A percentile compares a stretch with the other conserved stretches of the same genome.
phyloP scores from a whole-genome alignment of 1,139 yeast genomes.

The Blastobotrys ciferrii region DNA sequence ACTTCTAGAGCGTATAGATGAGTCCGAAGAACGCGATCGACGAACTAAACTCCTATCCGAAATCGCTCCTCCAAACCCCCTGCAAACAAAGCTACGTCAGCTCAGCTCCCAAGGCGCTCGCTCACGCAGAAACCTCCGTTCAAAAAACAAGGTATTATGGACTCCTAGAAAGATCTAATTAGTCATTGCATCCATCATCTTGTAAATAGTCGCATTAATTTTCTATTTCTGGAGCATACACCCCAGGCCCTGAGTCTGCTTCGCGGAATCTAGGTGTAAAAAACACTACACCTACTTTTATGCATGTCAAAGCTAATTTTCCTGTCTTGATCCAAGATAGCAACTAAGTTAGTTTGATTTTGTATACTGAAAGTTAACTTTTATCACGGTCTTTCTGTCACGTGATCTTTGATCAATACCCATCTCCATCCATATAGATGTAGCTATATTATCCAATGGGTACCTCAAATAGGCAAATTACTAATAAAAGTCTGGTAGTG shows the following conservation, averaged over 20 bases:
- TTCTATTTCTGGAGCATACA: neutral
- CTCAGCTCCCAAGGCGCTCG: conserved; percentile 22
- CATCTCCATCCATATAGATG: too few species aligned
- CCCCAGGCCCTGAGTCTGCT: neutral
- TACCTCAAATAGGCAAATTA: too few species aligned
- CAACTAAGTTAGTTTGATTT: too few species aligned
- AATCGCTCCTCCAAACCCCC: conserved; percentile 31
- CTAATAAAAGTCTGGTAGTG: too few species aligned
- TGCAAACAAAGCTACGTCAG: conserved; percentile 30
- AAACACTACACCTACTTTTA: too few species aligned
- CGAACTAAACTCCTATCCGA: conserved; percentile 23
- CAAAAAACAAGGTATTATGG: conserved; percentile 5
- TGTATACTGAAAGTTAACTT: too few species aligned
- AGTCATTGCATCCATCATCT: neutral
- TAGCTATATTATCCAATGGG: too few species aligned
- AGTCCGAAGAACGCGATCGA: conserved; percentile 22
- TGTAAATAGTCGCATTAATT: neutral
- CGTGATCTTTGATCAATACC: too few species aligned
- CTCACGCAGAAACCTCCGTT: conserved; percentile 16
- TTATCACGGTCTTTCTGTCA: too few species aligned
- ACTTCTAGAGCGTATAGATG: conserved; percentile 26
- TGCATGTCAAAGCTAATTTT: too few species aligned
- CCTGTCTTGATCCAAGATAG: too few species aligned
- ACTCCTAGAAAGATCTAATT: conserved; percentile 1
- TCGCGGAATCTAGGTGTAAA: too few species aligned